Percentiles rank a stretch among this genome's conserved stretches.
These are phyloP conservation scores for Diaporthe sp. DNA, from an alignment of 2,329 filamentous ascomycete genomes.

Conservation along the genomic window DNA sequence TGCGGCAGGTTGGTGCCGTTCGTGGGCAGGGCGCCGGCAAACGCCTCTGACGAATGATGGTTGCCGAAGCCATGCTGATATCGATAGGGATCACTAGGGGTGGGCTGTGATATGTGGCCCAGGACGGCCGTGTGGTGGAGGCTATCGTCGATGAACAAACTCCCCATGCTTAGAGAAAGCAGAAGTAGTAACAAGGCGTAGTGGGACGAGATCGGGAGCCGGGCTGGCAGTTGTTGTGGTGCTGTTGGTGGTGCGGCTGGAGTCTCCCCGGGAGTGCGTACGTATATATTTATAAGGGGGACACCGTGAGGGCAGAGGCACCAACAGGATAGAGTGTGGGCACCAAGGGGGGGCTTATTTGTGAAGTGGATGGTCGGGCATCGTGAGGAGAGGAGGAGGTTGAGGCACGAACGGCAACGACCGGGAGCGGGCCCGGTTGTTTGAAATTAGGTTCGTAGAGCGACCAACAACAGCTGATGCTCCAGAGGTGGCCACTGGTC, in stretches of 20 bases:
- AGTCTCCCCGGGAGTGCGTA: not conserved
- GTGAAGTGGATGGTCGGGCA: slow-evolving; percentile 9
- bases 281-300: not conserved
- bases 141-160: slow-evolving; percentile 29
- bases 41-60: slow-evolving; percentile 29
- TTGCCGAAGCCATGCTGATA: slow-evolving; percentile 33
- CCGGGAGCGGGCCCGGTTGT: slow-evolving; percentile 20
- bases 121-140: slow-evolving; percentile 30
- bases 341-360: not conserved
- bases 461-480: not conserved
- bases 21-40: slow-evolving; percentile 30
- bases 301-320: not conserved
- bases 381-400: slow-evolving; percentile 4
- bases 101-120: slow-evolving; percentile 28
- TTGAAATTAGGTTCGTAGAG: not conserved
- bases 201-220: not conserved
- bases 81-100: slow-evolving; percentile 23
- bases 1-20: slow-evolving; percentile 41
- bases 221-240: not conserved
- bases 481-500: not conserved
- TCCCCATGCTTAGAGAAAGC: slow-evolving; percentile 15
- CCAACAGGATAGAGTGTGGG: not conserved
- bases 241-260: not conserved
- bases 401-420: slow-evolving; percentile 9
- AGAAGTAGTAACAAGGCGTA: not conserved